phyloP scores from a whole-genome alignment of 495 filamentous ascomycete species.

The Immersiella caudata region DNA sequence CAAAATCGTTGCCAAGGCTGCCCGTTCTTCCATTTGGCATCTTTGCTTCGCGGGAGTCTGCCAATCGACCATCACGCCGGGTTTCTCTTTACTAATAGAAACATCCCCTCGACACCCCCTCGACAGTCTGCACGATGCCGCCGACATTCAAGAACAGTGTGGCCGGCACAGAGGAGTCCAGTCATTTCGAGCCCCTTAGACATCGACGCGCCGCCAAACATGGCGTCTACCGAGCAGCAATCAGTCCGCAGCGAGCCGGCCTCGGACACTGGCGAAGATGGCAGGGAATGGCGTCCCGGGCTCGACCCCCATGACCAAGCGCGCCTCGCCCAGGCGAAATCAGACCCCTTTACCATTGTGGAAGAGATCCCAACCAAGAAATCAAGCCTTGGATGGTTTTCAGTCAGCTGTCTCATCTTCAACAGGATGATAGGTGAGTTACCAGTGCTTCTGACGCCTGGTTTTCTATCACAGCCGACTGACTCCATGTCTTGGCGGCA shows the following conservation, averaged over 20 bases:
- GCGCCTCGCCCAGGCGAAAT: slow-evolving; percentile 21
- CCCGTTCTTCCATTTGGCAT: no score
- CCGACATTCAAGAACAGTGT: slow-evolving; percentile 8
- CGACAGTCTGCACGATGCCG: not conserved
- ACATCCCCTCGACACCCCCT: not conserved
- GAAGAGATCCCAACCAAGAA: slow-evolving; percentile 26
- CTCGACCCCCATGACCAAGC: slow-evolving; percentile 20
- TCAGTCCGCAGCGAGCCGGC: slow-evolving; percentile 4
- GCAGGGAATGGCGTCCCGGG: slow-evolving; percentile 19
- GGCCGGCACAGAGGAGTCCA: not conserved
- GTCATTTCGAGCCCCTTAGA: not conserved
- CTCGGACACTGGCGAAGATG: not conserved
- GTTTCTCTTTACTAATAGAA: not conserved
- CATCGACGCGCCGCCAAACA: not conserved
- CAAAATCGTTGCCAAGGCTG: not conserved
- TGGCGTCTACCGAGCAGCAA: slow-evolving; percentile 1
- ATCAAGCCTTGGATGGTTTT: slow-evolving; percentile 24
- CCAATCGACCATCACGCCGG: not conserved
- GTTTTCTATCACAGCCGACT: not conserved
- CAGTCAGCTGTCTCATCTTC: slow-evolving; percentile 25
- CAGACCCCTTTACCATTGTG: slow-evolving; percentile 21
- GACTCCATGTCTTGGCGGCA: slow-evolving; percentile 1
- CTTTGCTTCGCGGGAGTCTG: not conserved
- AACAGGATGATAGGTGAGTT: slow-evolving; percentile 24
- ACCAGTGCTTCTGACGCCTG: not conserved